These are phyloP conservation scores for Emericellopsis atlantica DNA, from an alignment of 2,329 filamentous ascomycete species.

Conservation along the genomic window DNA sequence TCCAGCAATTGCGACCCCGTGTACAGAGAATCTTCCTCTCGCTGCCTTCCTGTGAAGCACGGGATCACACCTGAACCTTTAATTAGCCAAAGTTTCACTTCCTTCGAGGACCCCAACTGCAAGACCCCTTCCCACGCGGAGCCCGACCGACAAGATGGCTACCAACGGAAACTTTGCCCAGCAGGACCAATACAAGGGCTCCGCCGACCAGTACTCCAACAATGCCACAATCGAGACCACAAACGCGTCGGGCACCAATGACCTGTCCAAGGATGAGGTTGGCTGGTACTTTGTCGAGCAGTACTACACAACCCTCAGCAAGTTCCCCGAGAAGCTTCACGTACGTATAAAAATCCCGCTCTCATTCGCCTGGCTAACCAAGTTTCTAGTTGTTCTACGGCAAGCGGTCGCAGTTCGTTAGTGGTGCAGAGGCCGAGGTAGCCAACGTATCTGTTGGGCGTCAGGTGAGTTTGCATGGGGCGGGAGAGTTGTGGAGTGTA, in stretches of 20 bases:
- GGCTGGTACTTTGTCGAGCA: constrained; percentile 99
- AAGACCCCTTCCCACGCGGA: constrained; percentile 2
- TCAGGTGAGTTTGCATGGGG: constrained; percentile 39
- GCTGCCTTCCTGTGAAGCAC: too few species aligned
- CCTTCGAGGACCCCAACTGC: too few species aligned
- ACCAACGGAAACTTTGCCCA: constrained; percentile 42
- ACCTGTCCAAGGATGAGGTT: constrained; percentile 77
- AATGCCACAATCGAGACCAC: constrained; percentile 17
- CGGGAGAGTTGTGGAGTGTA: background rate
- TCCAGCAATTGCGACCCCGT: too few species aligned
- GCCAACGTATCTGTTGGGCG: constrained; percentile 78
- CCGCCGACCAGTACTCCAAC: constrained; percentile 10
- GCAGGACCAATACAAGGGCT: constrained; percentile 27
- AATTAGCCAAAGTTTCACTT: too few species aligned
- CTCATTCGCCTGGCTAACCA: background rate
- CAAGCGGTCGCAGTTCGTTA: constrained; percentile 91
- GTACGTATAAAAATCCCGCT: constrained; percentile 27
- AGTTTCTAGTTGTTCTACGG: constrained; percentile 70
- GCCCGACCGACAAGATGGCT: constrained; percentile 29
- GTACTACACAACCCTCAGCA: constrained; percentile 97
- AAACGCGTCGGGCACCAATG: constrained; percentile 20
- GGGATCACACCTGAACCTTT: too few species aligned
- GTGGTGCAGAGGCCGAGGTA: constrained; percentile 80
- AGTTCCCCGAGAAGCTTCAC: constrained; percentile 84
- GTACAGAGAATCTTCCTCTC: too few species aligned